phyloP scores from a whole-genome alignment of 2,329 filamentous ascomycete genomes.

The Cryoendolithus antarcticus region DNA sequence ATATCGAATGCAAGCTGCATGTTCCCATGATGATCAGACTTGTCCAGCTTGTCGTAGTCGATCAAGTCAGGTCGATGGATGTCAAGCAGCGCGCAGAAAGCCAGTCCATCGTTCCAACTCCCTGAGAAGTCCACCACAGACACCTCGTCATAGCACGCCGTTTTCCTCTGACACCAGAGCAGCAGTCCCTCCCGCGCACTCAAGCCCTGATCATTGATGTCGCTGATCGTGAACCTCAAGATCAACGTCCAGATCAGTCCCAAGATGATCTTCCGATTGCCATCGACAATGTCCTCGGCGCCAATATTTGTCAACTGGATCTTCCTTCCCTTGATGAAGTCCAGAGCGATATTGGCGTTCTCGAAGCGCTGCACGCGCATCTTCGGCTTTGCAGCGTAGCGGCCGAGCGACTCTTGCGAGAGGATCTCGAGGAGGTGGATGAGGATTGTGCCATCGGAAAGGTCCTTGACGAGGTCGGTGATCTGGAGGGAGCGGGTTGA shows the following conservation, averaged over 20 bases:
- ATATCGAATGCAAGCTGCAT: slow-evolving; percentile 98
- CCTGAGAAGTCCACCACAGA: slow-evolving; percentile 87
- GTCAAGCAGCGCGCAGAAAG: slow-evolving; percentile 90
- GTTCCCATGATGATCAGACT: slow-evolving; percentile 85
- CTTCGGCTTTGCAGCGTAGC: slow-evolving; percentile 93
- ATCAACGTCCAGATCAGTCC: slow-evolving; percentile 98
- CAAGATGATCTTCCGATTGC: slow-evolving; percentile 93
- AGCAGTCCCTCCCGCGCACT: slow-evolving; percentile 92
- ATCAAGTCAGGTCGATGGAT: slow-evolving; percentile 96
- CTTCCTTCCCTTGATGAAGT: slow-evolving; percentile 79
- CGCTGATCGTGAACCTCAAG: slow-evolving; percentile 93
- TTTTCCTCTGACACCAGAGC: slow-evolving; percentile 96
- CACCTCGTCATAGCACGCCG: slow-evolving; percentile 94
- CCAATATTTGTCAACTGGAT: slow-evolving; percentile 99
- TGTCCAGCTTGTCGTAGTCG: slow-evolving; percentile 90
- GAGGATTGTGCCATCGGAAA: slow-evolving; percentile 88
- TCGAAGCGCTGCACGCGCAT: slow-evolving; percentile 94
- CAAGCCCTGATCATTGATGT: slow-evolving; percentile 96
- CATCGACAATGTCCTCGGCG: slow-evolving; percentile 94
- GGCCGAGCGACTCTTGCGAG: slow-evolving; percentile 83
- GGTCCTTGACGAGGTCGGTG: slow-evolving; percentile 74
- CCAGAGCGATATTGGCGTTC: slow-evolving; percentile 89
- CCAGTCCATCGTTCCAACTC: slow-evolving; percentile 95
- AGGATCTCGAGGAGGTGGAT: slow-evolving; percentile 97
- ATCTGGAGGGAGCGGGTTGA: slow-evolving; percentile 66